Conservation (phyloP, 176 grass and related monocot species). For the sorghum (Sorghum bicolor) region DNA sequence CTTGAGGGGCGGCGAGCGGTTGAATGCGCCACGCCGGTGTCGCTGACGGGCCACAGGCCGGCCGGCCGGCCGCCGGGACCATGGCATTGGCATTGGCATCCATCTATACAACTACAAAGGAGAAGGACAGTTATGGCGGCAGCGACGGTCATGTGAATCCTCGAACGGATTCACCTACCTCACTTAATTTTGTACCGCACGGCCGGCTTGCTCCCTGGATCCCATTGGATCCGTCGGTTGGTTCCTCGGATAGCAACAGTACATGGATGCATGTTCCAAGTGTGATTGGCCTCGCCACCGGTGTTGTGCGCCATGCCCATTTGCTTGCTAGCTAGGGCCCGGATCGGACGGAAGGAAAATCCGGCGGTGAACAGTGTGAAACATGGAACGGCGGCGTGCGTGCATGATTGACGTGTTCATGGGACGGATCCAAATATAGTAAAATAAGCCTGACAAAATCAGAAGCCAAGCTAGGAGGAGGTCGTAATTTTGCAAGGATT, state of each 20-base stretch:
- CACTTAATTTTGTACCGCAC: constrained; percentile 23
- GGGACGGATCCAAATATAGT: constrained; percentile 2
- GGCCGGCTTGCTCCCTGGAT: background rate
- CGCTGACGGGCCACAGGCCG: constrained; percentile 1
- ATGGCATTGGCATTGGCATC: background rate
- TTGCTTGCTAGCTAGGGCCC: background rate
- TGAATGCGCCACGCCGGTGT: constrained; percentile 30
- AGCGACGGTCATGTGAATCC: constrained; percentile 42
- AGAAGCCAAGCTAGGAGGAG: background rate
- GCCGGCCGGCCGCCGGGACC: constrained; percentile 30
- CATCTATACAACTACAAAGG: background rate
- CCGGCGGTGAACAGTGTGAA: background rate
- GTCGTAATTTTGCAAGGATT: background rate
- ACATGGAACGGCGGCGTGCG: background rate
- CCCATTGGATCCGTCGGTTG: background rate
- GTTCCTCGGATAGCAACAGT: constrained; percentile 10
- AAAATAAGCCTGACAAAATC: constrained; percentile 23
- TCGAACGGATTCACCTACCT: constrained; percentile 42
- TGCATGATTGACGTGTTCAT: constrained; percentile 25
- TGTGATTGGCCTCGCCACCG: background rate
- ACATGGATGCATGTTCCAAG: background rate
- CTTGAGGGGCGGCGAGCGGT: background rate
- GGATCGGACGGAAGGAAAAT: background rate
- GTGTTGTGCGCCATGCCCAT: background rate
- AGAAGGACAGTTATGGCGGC: constrained; percentile 38